Evolutionary conservation across 2,329 filamentous ascomycete genomes (phyloP).

Genomic region (Sarocladium oryzae): DNA sequence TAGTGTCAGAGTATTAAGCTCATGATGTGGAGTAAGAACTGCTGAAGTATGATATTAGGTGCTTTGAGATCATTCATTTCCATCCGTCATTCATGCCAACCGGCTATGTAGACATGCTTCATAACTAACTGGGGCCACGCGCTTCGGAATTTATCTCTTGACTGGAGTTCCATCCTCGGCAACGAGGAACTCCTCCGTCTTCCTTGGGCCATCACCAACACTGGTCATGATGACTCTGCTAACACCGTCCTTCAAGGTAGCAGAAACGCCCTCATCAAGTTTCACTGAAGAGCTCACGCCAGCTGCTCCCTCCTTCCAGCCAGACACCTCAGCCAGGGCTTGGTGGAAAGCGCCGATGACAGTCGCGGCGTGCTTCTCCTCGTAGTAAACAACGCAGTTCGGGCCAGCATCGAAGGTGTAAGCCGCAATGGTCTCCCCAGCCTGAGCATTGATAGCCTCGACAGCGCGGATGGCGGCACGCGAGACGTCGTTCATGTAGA

Average conservation of each 20-base stretch:
- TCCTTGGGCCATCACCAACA: slow-evolving; percentile 83
- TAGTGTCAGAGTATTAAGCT: no score
- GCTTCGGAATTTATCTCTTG: slow-evolving; percentile 19
- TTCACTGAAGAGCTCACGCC: slow-evolving; percentile 48
- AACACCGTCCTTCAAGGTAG: slow-evolving; percentile 68
- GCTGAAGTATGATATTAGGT: no score
- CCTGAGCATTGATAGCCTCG: slow-evolving; percentile 77
- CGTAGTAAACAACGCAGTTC: slow-evolving; percentile 94
- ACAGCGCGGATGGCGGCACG: slow-evolving; percentile 81
- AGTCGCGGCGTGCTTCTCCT: slow-evolving; percentile 65
- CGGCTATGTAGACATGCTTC: background rate
- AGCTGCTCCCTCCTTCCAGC: slow-evolving; percentile 60
- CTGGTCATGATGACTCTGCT: slow-evolving; percentile 85
- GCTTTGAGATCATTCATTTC: background rate
- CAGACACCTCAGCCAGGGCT: slow-evolving; percentile 55
- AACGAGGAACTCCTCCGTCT: slow-evolving; percentile 71
- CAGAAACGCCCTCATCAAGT: slow-evolving; percentile 59
- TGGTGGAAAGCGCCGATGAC: slow-evolving; percentile 75
- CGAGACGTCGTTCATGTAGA: slow-evolving; percentile 95
- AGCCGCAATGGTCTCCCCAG: slow-evolving; percentile 74
- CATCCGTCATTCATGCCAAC: background rate
- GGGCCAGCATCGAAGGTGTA: slow-evolving; percentile 98
- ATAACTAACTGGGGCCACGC: background rate
- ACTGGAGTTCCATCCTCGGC: slow-evolving; percentile 54
- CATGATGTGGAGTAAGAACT: no score